Evolutionary conservation across 805 yeast species (phyloP).

Genomic region (Lachancea thermotolerans): DNA sequence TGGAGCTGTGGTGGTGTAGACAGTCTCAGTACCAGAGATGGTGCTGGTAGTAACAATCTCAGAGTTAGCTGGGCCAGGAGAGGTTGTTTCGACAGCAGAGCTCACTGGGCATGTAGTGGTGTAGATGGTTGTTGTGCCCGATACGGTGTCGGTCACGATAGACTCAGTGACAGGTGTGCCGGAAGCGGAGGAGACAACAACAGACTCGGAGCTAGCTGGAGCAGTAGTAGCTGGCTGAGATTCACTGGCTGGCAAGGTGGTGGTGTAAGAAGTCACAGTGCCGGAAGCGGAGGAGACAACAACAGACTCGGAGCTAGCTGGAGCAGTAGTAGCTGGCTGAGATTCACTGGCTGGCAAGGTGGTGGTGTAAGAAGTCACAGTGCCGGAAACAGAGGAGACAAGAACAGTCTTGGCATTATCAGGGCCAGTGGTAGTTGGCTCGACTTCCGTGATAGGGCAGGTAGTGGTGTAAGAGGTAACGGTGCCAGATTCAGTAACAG

Average conservation of each 20-base stretch:
- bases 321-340: not conserved
- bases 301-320: not conserved
- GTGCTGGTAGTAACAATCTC: not conserved
- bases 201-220: not conserved
- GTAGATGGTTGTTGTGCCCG: conserved; percentile 6
- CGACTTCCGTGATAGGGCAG: conserved; percentile 4
- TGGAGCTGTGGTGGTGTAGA: conserved; percentile 5
- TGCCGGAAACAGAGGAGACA: conserved; percentile 1
- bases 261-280: conserved; percentile 6
- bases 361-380: conserved; percentile 14
- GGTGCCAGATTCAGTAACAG: conserved; percentile 6
- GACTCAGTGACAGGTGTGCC: not conserved
- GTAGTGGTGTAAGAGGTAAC: conserved; percentile 8
- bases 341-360: conserved; percentile 7
- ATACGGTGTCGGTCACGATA: conserved; percentile 1
- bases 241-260: conserved; percentile 1
- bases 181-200: not conserved
- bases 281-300: conserved; percentile 1
- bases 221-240: not conserved
- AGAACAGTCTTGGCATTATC: not conserved
- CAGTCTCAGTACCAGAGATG: conserved; percentile 4
- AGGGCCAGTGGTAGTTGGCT: not conserved
- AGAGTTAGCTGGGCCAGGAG: not conserved
- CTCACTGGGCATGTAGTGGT: conserved; percentile 3
- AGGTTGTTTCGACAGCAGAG: not conserved